Evolutionary conservation across 1,284 basidiomycete genomes (phyloP).

Genomic region (Pisolithus thermaeus): DNA sequence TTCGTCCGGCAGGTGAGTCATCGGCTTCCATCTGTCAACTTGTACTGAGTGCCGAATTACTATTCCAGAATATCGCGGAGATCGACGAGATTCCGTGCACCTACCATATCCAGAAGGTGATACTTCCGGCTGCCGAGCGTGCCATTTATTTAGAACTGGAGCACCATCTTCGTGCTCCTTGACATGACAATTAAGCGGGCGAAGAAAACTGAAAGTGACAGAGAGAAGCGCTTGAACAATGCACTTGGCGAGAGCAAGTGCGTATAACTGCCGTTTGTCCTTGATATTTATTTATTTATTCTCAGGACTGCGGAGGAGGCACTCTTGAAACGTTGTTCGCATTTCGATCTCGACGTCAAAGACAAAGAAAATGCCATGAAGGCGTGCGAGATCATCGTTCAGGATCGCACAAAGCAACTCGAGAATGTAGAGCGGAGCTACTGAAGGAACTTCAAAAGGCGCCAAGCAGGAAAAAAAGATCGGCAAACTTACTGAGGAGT

Average conservation of each 20-base stretch:
- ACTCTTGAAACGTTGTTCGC: slow-evolving; percentile 87
- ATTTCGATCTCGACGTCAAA: slow-evolving; percentile 74
- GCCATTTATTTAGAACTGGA: slow-evolving; percentile 96
- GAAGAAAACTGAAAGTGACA: slow-evolving; percentile 86
- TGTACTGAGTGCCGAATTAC: slow-evolving; percentile 14
- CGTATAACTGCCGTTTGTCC: slow-evolving; percentile 23
- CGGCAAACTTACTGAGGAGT: slow-evolving; percentile 59
- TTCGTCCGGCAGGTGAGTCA: slow-evolving; percentile 78
- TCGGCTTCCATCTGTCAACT: not conserved
- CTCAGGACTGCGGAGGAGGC: slow-evolving; percentile 83
- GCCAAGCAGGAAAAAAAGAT: slow-evolving; percentile 64
- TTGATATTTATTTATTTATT: slow-evolving; percentile 8
- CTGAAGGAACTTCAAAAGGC: slow-evolving; percentile 56
- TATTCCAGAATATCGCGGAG: slow-evolving; percentile 82
- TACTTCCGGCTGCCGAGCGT: slow-evolving; percentile 87
- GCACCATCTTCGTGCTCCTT: slow-evolving; percentile 81
- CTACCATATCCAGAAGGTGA: slow-evolving; percentile 61
- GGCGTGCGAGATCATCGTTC: slow-evolving; percentile 87
- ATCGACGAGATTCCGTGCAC: slow-evolving; percentile 91
- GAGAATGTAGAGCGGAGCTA: slow-evolving; percentile 74
- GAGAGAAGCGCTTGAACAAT: slow-evolving; percentile 82
- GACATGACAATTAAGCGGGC: slow-evolving; percentile 84
- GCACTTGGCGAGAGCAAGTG: slow-evolving; percentile 87
- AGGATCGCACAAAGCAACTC: slow-evolving; percentile 75
- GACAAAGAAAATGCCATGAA: slow-evolving; percentile 71